Conservation (phyloP, 2,329 filamentous ascomycete genomes). For the Bipolaris zeicola region DNA sequence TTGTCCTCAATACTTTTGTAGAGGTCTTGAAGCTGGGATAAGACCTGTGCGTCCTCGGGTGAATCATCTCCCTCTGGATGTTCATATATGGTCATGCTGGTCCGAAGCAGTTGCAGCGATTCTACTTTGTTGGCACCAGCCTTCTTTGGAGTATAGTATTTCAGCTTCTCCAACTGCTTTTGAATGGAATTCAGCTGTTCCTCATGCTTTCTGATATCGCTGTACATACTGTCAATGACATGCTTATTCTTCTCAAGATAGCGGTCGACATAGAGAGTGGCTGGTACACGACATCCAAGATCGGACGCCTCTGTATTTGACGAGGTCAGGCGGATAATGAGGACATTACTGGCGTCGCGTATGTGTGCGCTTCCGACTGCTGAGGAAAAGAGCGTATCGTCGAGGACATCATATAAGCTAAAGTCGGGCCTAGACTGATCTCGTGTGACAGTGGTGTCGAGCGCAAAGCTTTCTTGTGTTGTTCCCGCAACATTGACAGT, state of each 20-base stretch:
- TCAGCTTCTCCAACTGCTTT: constrained; percentile 44
- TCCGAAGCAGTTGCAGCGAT: constrained; percentile 47
- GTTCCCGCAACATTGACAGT: constrained; percentile 42
- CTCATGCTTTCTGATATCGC: constrained; percentile 44
- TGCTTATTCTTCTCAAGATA: constrained; percentile 61
- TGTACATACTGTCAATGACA: constrained; percentile 56
- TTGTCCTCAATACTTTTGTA: constrained; percentile 43
- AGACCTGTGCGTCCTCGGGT: constrained; percentile 25
- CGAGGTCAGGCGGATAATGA: constrained; percentile 54
- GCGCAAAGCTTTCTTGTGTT: constrained; percentile 33
- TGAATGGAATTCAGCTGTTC: constrained; percentile 41
- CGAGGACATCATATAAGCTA: constrained; percentile 61
- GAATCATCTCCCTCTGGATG: constrained; percentile 20
- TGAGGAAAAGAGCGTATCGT: constrained; percentile 53
- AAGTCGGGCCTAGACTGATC: constrained; percentile 32
- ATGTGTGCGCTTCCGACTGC: constrained; percentile 36
- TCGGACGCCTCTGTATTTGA: constrained; percentile 46
- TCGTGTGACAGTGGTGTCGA: constrained; percentile 35
- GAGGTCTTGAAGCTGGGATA: constrained; percentile 37
- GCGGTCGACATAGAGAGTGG: constrained; percentile 63
- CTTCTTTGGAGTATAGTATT: constrained; percentile 39
- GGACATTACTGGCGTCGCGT: constrained; percentile 54
- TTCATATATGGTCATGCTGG: constrained; percentile 45
- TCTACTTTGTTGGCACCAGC: constrained; percentile 40
- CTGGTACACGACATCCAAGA: constrained; percentile 57